phyloP scores from a whole-genome alignment of 805 yeast species.

The Soucietia sequanensis region DNA sequence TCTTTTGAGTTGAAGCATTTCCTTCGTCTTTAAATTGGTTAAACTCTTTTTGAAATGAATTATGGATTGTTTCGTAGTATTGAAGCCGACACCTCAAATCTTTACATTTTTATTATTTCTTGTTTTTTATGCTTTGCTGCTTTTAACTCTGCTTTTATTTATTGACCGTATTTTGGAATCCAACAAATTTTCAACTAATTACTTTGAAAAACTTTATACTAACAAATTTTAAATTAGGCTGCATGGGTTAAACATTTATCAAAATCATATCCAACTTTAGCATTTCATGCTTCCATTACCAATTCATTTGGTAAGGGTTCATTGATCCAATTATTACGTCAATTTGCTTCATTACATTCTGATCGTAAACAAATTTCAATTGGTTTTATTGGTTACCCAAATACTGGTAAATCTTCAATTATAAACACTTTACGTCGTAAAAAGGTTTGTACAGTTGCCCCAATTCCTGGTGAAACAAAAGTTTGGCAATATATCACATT shows the following conservation, averaged over 20 bases:
- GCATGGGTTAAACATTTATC: slow-evolving; percentile 98
- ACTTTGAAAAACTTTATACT: slow-evolving; percentile 10
- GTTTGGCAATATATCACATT: slow-evolving; percentile 98
- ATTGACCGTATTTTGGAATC: slow-evolving; percentile 5
- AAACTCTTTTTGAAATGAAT: too few species aligned
- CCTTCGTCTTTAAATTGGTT: slow-evolving; percentile 21
- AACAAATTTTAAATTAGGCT: slow-evolving; percentile 59
- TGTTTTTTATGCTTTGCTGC: slow-evolving; percentile 5
- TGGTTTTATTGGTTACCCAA: slow-evolving; percentile 97
- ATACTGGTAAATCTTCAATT: slow-evolving; percentile 96
- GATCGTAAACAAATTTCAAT: slow-evolving; percentile 96
- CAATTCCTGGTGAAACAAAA: slow-evolving; percentile 98
- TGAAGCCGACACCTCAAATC: slow-evolving; percentile 69
- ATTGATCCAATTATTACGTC: slow-evolving; percentile 87
- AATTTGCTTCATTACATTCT: slow-evolving; percentile 83
- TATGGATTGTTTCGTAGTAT: slow-evolving; percentile 92
- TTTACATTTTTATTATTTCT: neutral
- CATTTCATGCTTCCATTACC: slow-evolving; percentile 96
- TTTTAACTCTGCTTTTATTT: slow-evolving; percentile 2
- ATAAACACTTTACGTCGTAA: slow-evolving; percentile 91
- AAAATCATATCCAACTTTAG: slow-evolving; percentile 88
- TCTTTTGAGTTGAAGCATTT: slow-evolving; percentile 79
- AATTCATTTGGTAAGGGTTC: slow-evolving; percentile 98
- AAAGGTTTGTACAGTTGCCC: slow-evolving; percentile 96
- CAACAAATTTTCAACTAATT: slow-evolving; percentile 1